Base-by-base conservation (phyloP, 495 filamentous ascomycete species). In the Penicillium roqueforti region DNA sequence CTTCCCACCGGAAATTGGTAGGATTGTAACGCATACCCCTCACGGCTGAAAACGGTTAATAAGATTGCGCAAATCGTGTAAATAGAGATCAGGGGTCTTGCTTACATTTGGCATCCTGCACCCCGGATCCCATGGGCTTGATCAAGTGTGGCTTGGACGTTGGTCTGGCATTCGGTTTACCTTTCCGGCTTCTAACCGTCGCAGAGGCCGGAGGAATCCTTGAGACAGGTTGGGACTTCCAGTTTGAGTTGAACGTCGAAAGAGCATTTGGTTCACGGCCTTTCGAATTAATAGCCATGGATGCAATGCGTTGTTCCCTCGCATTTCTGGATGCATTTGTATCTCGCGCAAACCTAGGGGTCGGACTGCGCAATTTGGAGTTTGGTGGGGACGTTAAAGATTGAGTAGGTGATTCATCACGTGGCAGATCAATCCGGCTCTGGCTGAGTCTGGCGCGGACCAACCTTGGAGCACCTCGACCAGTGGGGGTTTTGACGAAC, bases 21-120 rank as follows among this genome's bases (percentile, higher is more conserved):
- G 93, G 88, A 64, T 98, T 98, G 70, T 95, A 98, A 28, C 80
- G 86, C 93, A 98, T 98, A 47, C 91, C 93, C 61, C 93, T 91
- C 51, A 95, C 80, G 58, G 85, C 91, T 91, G 65, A 51, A 43
- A 53, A 46, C 11, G 9, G 18, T 53, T 49, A 59, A 48, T 57
- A 29, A 45, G 39, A 19, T 16, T 25, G 26, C 20, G 28, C 2
- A 22, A 39, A 38, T 51, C n/a, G 22, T 25, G 25, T 14, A 11
- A 25, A 32, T 42, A 7, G 28, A 46, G 25, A 25, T 11, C 22
- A 4, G 22, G 19, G 13, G 29, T 26, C 13, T 19, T 18, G 29
- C 83, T 78, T 79, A 88, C 86, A 83, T 69, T 87, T 91, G 13
- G 82, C 66, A 55, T 80, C 80, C 39, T 81, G 80, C 36, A 80